Conservation (phyloP, 768 basidiomycete genomes). For the Cystobasidiopsis lactophilus region DNA sequence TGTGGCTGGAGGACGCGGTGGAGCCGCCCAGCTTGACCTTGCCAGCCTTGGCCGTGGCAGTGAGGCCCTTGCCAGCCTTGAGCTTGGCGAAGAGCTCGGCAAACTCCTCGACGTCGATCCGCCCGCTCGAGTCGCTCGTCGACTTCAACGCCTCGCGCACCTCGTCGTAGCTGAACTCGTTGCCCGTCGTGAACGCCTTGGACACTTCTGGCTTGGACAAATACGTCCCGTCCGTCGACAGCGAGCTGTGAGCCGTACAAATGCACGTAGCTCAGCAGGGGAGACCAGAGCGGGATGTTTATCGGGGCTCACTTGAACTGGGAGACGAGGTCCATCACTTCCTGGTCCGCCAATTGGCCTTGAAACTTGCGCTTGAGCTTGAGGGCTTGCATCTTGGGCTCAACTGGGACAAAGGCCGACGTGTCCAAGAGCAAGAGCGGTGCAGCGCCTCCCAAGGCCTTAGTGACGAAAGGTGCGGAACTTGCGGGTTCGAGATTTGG, state of each 20-base stretch:
- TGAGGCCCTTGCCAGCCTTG: conserved; percentile 17
- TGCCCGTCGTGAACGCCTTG: background rate
- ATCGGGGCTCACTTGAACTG: conserved; percentile 68
- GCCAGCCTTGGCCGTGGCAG: conserved; percentile 8
- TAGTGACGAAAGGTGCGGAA: too few relatives aligned
- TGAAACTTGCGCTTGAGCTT: conserved; percentile 10
- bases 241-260: background rate
- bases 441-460: too few relatives aligned
- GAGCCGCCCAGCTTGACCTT: conserved; percentile 16
- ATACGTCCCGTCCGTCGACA: conserved; percentile 18
- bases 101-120: conserved; percentile 93
- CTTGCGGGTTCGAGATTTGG: too few relatives aligned
- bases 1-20: conserved; percentile 21
- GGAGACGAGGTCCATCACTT: conserved; percentile 61
- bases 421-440: too few relatives aligned
- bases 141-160: conserved; percentile 59
- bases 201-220: conserved; percentile 18
- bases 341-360: too few relatives aligned
- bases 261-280: background rate
- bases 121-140: conserved; percentile 82
- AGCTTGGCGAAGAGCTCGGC: conserved; percentile 83
- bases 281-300: conserved; percentile 5
- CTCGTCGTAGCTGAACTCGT: conserved; percentile 49
- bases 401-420: too few relatives aligned
- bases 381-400: conserved; percentile 10